These are phyloP conservation scores for Thalia dealbata DNA, from an alignment of 176 grass and related monocot genomes.

Conservation along the genomic window DNA sequence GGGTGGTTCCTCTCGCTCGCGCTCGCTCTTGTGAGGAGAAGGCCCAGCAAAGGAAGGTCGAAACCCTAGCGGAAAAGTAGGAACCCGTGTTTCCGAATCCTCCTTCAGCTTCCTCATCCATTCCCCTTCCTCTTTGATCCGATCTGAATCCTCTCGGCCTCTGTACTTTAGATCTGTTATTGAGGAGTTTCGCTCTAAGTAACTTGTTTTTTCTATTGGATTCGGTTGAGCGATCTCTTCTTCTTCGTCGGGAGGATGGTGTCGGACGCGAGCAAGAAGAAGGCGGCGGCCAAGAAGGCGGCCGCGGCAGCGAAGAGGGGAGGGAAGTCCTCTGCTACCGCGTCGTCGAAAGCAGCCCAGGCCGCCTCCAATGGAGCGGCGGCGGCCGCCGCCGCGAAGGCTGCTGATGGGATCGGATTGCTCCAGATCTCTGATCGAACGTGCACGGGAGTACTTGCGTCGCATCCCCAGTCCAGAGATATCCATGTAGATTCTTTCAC, in stretches of 20 bases:
- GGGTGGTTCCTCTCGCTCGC: background rate
- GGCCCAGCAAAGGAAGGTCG: background rate
- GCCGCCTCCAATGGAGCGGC: slow-evolving; percentile 1
- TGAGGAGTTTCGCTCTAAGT: background rate
- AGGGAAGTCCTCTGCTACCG: slow-evolving; percentile 33
- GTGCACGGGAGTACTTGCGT: slow-evolving; percentile 88
- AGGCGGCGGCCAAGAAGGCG: slow-evolving; percentile 90
- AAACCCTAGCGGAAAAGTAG: slow-evolving; percentile 3
- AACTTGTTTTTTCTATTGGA: background rate
- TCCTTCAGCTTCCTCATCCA: background rate
- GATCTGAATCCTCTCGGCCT: background rate
- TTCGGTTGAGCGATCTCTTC: background rate
- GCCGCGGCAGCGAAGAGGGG: slow-evolving; percentile 85
- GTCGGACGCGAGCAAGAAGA: slow-evolving; percentile 96
- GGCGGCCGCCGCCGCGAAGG: slow-evolving; percentile 24
- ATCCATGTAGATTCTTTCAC: slow-evolving; percentile 46
- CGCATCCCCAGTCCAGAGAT: slow-evolving; percentile 84
- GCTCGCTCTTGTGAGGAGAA: background rate
- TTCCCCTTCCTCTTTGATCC: background rate
- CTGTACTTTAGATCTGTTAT: background rate
- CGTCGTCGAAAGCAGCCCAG: slow-evolving; percentile 33
- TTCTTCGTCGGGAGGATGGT: slow-evolving; percentile 45
- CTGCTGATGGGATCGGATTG: slow-evolving; percentile 34
- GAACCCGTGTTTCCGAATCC: background rate
- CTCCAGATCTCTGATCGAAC: slow-evolving; percentile 71